Evolutionary conservation across 1,139 yeast species (phyloP), one percentile per base, ranked within the genome.

Genomic region (Nadsonia commutata): DNA sequence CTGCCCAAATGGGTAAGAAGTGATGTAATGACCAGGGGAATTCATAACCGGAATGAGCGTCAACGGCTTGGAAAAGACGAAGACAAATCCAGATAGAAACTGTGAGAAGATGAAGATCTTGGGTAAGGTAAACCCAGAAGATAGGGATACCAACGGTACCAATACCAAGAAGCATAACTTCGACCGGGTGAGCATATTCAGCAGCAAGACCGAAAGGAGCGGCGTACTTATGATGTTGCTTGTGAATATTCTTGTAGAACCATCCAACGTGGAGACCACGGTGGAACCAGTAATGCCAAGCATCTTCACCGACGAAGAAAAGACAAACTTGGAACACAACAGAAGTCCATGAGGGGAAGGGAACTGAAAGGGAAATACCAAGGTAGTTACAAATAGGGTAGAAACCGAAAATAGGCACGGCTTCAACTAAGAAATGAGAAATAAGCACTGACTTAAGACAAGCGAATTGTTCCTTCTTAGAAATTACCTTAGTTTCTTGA

Each of bases 171-270:
- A 86, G 73, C 68, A 86, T 77, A 20, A 90, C 94, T 66, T 88
- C 97, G 31, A 80, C 70, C 3, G 97, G 97, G 58, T 88, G 96
- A 6, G 97, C 97, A 60, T 88, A 88, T 65, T 88, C 97, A 21
- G 97, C 97, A 44, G 96, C 80, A 49, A 88, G 69, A 19, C 97
- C 97, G 60, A 88, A 88, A 27, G 97, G 97, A 37, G 96, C 96
- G 21, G 96, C 95, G 60, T 86, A 88, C 62, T 86, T 78, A 65
- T 88, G 97, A 65, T 88, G 97, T 67, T 84, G 94, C 67, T 88
- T 88, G 69, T 88, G 97, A 54, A 88, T 84, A 61, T 79, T 74
- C 66, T 82, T 84, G 72, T 88, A 88, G 58, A 88, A 78, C 52
- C 76, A 71, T 44, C 95, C 94, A 57, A 76, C 72, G 63, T 88